A percentile compares a stretch with the other conserved stretches of the same genome.
phyloP scores from a whole-genome alignment of 139 green algal species.

The Volvox africanus region DNA sequence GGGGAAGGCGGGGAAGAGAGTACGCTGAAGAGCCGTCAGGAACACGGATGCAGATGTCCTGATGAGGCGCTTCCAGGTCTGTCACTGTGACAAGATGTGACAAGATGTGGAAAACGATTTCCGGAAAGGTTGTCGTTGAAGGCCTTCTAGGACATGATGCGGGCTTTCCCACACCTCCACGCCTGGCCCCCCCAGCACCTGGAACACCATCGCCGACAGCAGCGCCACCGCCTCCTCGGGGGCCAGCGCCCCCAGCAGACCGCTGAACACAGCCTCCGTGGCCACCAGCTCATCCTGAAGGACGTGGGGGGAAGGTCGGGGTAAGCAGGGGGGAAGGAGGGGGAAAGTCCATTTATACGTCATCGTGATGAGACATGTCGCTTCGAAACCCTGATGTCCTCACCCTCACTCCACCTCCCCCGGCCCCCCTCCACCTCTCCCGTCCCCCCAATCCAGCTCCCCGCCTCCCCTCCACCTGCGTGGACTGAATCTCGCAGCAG shows the following conservation, averaged over 20 bases:
- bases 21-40: no score
- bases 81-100: no score
- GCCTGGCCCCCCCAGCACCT: conserved; percentile 68
- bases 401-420: background rate
- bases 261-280: conserved; percentile 93
- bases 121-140: no score
- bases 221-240: conserved; percentile 93
- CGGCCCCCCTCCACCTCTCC: background rate
- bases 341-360: no score
- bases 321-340: no score
- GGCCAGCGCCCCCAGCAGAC: conserved; percentile 81
- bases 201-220: conserved; percentile 93
- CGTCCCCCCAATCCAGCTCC: background rate
- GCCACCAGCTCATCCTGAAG: conserved; percentile 89
- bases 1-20: no score
- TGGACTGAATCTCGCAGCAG: conserved; percentile 93
- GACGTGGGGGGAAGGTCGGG: no score
- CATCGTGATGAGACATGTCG: no score
- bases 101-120: no score
- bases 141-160: no score
- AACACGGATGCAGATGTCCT: no score
- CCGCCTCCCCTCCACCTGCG: conserved; percentile 59
- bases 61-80: no score
- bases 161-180: background rate
- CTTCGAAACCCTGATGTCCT: background rate